Conservation (phyloP, 2,329 filamentous ascomycete genomes). For the Apiospora arundinis region DNA sequence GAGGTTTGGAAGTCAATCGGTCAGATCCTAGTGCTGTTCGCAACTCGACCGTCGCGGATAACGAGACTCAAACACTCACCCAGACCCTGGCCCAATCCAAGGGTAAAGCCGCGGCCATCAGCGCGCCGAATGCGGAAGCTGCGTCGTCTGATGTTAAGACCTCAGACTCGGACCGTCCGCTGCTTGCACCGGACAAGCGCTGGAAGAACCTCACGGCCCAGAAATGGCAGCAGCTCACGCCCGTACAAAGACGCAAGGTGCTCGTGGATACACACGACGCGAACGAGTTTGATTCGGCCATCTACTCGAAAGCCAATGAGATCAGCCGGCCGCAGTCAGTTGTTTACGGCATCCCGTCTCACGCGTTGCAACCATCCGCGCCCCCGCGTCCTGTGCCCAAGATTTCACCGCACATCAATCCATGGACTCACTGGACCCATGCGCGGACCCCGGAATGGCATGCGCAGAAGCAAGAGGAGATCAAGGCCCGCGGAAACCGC, state of each 20-base stretch:
- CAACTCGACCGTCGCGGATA: not conserved
- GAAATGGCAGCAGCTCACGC: slow-evolving; percentile 24
- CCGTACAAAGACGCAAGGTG: slow-evolving; percentile 28
- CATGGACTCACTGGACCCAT: slow-evolving; percentile 54
- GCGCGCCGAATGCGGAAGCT: not conserved
- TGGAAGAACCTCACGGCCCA: slow-evolving; percentile 9
- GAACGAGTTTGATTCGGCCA: slow-evolving; percentile 43
- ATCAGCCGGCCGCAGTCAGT: slow-evolving; percentile 35
- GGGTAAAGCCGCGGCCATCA: not conserved
- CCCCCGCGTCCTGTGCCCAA: not conserved
- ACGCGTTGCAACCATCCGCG: not conserved
- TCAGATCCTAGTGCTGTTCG: not conserved
- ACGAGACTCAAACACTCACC: not conserved
- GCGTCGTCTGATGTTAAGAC: not conserved
- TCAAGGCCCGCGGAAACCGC: slow-evolving; percentile 52
- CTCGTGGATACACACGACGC: slow-evolving; percentile 36
- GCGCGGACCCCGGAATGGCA: slow-evolving; percentile 53
- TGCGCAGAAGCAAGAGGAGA: slow-evolving; percentile 55
- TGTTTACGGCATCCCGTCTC: not conserved
- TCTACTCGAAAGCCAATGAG: slow-evolving; percentile 45
- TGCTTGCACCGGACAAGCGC: not conserved
- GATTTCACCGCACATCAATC: slow-evolving; percentile 50
- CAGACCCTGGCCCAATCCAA: not conserved
- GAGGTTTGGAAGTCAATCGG: not conserved
- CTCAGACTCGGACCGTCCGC: slow-evolving; percentile 7